Percentiles rank a stretch among this genome's conserved stretches.
These are phyloP conservation scores for Pyrrhoderma noxium DNA, from an alignment of 1,284 basidiomycete species.

Conservation along the genomic window DNA sequence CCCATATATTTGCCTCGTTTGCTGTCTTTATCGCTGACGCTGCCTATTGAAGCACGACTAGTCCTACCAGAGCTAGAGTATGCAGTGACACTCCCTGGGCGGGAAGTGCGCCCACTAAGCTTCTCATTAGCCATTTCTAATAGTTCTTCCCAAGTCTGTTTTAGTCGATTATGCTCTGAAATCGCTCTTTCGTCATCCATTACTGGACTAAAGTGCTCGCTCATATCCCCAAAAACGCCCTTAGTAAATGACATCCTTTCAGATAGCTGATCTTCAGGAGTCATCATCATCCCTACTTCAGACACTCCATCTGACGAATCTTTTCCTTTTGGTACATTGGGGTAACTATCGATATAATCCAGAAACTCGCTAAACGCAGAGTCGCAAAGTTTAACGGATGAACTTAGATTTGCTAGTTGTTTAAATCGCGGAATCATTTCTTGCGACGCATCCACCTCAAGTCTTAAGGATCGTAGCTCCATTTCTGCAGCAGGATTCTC, in stretches of 20 bases:
- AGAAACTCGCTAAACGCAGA: constrained; percentile 71
- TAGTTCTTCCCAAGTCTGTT: constrained; percentile 73
- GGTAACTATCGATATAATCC: constrained; percentile 74
- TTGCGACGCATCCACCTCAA: constrained; percentile 47
- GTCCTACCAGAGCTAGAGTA: constrained; percentile 42
- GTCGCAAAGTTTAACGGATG: constrained; percentile 52
- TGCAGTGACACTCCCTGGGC: constrained; percentile 51
- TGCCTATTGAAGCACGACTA: constrained; percentile 40
- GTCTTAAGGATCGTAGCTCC: constrained; percentile 53
- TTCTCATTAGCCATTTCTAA: constrained; percentile 71
- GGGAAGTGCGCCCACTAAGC: constrained; percentile 50
- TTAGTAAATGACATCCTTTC: constrained; percentile 57
- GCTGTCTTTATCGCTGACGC: constrained; percentile 22
- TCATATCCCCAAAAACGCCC: constrained; percentile 40
- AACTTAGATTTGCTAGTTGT: constrained; percentile 44
- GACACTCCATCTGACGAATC: background rate
- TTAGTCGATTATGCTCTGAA: constrained; percentile 52
- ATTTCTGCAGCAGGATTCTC: constrained; percentile 38
- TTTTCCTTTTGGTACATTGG: constrained; percentile 28
- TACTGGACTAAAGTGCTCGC: constrained; percentile 33
- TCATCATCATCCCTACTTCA: constrained; percentile 20
- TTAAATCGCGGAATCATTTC: constrained; percentile 45
- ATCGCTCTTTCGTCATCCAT: constrained; percentile 49
- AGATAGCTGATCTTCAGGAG: constrained; percentile 59
- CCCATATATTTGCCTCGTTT: constrained; percentile 13